These are phyloP conservation scores for Flagelloscypha sp. DNA, from an alignment of 768 basidiomycete genomes.

Conservation along the genomic window DNA sequence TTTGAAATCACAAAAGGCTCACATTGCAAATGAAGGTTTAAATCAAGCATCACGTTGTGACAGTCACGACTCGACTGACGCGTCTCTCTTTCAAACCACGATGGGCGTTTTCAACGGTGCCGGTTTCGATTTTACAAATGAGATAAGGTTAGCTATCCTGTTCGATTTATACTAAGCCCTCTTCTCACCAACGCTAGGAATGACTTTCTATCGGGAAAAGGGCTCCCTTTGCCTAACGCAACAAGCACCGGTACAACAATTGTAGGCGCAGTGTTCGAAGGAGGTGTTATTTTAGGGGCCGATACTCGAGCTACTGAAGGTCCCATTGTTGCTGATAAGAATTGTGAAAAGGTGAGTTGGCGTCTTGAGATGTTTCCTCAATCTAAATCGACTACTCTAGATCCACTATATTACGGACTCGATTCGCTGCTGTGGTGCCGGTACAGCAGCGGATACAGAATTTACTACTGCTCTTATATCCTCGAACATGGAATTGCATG, in stretches of 20 bases:
- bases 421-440: constrained; percentile 72
- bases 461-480: constrained; percentile 66
- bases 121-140: constrained; percentile 51
- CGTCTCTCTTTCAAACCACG: no score
- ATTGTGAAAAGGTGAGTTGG: constrained; percentile 64
- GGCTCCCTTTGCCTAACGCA: constrained; percentile 45
- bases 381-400: constrained; percentile 22
- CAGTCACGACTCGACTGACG: no score
- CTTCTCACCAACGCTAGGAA: no score
- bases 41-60: no score
- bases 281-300: constrained; percentile 64
- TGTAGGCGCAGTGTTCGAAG: constrained; percentile 61
- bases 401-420: constrained; percentile 70
- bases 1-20: no score
- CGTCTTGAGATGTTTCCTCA: neutral
- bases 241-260: constrained; percentile 69
- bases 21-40: no score
- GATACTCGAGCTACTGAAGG: constrained; percentile 71
- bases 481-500: constrained; percentile 64
- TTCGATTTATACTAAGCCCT: no score
- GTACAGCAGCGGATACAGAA: constrained; percentile 72
- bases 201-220: constrained; percentile 37
- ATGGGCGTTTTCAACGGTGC: no score
- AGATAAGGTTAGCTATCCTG: no score
- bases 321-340: constrained; percentile 71